phyloP scores from a whole-genome alignment of 441 rosid genomes.

The Gossypium lobatum region DNA sequence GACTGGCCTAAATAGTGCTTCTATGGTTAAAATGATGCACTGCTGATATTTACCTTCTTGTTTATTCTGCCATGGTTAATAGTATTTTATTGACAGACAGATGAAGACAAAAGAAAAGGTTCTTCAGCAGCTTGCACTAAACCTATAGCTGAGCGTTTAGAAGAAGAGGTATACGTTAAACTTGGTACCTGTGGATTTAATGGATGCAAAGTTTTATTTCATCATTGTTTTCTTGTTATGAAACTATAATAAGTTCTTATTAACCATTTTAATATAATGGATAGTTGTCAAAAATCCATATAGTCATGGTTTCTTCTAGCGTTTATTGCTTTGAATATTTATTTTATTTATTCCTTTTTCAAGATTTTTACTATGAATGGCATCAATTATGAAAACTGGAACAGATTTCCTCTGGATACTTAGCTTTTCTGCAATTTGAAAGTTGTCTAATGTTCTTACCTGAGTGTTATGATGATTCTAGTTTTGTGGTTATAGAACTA shows the following conservation, averaged over 20 bases:
- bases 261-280: not conserved
- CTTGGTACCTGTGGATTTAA: not conserved
- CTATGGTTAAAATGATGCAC: conserved; percentile 8
- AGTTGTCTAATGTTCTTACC: not conserved
- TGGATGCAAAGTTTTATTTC: not conserved
- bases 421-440: not conserved
- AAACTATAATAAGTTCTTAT: not conserved
- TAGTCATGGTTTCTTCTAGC: not conserved
- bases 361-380: not conserved
- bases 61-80: not conserved
- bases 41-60: not conserved
- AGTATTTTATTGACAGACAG: conserved; percentile 43
- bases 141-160: conserved; percentile 66
- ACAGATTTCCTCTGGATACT: not conserved
- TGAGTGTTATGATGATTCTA: not conserved
- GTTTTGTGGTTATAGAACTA: not conserved
- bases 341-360: not conserved
- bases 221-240: not conserved
- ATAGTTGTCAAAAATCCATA: not conserved
- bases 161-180: conserved; percentile 58
- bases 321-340: not conserved
- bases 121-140: conserved; percentile 50
- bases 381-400: not conserved
- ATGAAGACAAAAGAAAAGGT: conserved; percentile 63
- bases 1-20: not conserved